Conservation (phyloP, 148 eudicot genomes). For the Rhododendron ferrugineum region DNA sequence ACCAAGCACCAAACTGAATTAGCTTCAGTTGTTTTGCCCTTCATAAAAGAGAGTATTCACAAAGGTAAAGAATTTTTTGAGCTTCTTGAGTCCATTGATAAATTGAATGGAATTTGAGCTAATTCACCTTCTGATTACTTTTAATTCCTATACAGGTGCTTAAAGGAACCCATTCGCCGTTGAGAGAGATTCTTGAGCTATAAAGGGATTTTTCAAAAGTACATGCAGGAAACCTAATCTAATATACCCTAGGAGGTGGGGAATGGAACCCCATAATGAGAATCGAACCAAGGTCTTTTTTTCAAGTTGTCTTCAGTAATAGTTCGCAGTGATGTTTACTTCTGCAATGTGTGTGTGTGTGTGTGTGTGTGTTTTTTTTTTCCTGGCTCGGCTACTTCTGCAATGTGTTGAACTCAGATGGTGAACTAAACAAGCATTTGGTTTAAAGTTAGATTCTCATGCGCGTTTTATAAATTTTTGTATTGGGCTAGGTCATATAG, state of each 20-base stretch:
- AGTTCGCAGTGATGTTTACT: too few species aligned
- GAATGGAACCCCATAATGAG: not conserved
- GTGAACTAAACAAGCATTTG: not conserved
- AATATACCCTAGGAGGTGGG: not conserved
- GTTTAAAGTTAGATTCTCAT: too few species aligned
- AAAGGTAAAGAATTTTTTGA: slow-evolving; percentile 18
- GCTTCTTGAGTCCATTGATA: not conserved
- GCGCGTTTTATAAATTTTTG: too few species aligned
- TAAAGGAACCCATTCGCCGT: not conserved
- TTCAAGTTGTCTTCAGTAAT: too few species aligned
- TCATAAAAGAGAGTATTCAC: slow-evolving; percentile 53
- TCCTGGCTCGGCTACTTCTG: too few species aligned
- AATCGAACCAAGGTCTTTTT: not conserved
- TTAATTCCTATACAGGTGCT: slow-evolving; percentile 13
- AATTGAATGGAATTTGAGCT: not conserved
- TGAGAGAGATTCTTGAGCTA: slow-evolving; percentile 6
- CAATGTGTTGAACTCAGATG: not conserved
- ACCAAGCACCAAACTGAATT: slow-evolving; percentile 50
- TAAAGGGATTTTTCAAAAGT: not conserved
- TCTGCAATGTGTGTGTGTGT: too few species aligned
- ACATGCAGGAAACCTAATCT: not conserved
- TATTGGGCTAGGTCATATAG: too few species aligned
- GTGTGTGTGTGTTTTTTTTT: too few species aligned
- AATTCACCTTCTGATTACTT: not conserved
- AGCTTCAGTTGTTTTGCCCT: slow-evolving; percentile 47